Evolutionary conservation across 345 rosid genomes (phyloP).

Genomic region (Excoecaria cochinchinensis): DNA sequence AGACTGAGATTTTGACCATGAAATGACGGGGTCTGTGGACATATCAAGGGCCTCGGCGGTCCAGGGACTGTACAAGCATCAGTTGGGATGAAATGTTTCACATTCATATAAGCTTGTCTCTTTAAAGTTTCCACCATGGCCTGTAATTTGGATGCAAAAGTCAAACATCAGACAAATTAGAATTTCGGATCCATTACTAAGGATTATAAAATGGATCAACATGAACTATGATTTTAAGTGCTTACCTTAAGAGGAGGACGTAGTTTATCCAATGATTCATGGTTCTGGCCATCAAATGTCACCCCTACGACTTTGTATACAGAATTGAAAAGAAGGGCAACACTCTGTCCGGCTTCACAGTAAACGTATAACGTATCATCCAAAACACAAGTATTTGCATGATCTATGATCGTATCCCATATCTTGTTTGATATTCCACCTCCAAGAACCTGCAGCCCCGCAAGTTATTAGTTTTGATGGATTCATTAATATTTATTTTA

Average conservation of each 20-base stretch:
- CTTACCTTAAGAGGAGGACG: slow-evolving; percentile 39
- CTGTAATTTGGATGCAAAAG: slow-evolving; percentile 24
- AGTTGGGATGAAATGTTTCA: slow-evolving; percentile 14
- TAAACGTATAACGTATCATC: slow-evolving; percentile 49
- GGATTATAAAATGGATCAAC: no score
- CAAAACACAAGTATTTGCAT: slow-evolving; percentile 55
- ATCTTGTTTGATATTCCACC: slow-evolving; percentile 38
- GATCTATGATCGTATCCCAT: slow-evolving; percentile 60
- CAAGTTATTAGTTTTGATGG: not conserved
- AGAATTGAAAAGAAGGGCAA: slow-evolving; percentile 48
- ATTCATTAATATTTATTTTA: not conserved
- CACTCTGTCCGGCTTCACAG: slow-evolving; percentile 23
- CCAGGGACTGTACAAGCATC: slow-evolving; percentile 21
- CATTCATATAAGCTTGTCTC: slow-evolving; percentile 48
- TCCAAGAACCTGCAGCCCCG: slow-evolving; percentile 45
- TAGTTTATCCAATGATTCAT: slow-evolving; percentile 32
- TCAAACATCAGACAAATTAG: not conserved
- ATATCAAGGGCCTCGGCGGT: slow-evolving; percentile 37
- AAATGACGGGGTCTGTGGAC: slow-evolving; percentile 29
- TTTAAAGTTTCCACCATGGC: slow-evolving; percentile 40
- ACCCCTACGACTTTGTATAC: slow-evolving; percentile 46
- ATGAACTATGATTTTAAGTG: not conserved
- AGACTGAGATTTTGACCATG: slow-evolving; percentile 19
- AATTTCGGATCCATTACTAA: not conserved
- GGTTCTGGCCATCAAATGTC: slow-evolving; percentile 33